Base-by-base conservation (phyloP, 805 yeast genomes). In the Tetrapisispora pingtungensis region DNA sequence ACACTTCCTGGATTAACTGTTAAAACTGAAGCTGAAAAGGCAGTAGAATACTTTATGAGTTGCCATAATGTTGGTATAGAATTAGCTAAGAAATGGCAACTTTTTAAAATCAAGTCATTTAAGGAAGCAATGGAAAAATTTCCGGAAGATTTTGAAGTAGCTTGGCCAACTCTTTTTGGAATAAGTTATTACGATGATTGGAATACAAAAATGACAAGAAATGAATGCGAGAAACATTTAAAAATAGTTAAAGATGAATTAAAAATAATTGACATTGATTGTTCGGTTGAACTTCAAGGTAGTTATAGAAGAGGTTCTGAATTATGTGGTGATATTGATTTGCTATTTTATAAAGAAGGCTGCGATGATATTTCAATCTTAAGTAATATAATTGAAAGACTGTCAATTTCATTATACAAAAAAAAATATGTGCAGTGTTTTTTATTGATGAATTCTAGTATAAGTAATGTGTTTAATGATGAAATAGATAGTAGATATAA, bases 151-250 rank as follows among this genome's bases (percentile, higher is more conserved):
- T 46, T 58, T 31, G 19, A 34, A 1, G 26, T 38, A 7, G 55
- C 54, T n/a, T 62, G 66, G 66, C 47, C 53, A 12, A 48, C 53
- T 14, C 37, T 62, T 27, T 56, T 52, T 47, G 66, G 66, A 12
- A 61, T 63, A 62, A 49, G 56, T 2, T 62, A 53, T 43, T 62
- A 54, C 44, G 58, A 58, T 17, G 66, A 62, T 37, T 62, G 66
- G 66, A 39, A 45, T 18, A 46, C 37, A 28, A 42, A 42, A 10
- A 57, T 62, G 4, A 42, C 54, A 2, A 47, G 65, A 36, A 44
- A 39, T 12, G 66, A 59, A 46, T 55, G 60, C 42, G 50, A 46
- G 14, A 27, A 37, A n/a, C 59, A 58, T 44, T 43, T 54, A 10
- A 26, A 48, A 12, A 45, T 50, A 10, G 51, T 62, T 1, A 40